Base-by-base conservation (phyloP, 1,284 basidiomycete species). In the Ustilago hordei region DNA sequence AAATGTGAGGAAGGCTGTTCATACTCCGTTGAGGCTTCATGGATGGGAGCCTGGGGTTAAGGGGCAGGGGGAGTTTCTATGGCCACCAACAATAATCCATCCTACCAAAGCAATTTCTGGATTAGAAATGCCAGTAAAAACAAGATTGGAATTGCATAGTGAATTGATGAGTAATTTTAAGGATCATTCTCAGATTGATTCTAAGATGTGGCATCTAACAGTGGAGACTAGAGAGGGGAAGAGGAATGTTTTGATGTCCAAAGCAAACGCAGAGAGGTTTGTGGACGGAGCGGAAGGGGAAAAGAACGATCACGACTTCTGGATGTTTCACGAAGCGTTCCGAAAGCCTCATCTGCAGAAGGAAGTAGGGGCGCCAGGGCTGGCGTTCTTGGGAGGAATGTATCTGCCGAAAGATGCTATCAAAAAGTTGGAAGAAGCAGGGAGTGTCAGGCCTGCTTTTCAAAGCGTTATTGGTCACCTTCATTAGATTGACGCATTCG, bases 311-410 rank as follows among this genome's bases (percentile, higher is more conserved):
- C 28, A 35, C 4, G 4, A n/a, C 17, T 31, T 55, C 9, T 55
- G 36, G 35, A 15, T 38, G 19, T 55, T 55, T 23, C 28, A 28
- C 19, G 55, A 55, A 41, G 55, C n/a, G 12, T 28, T 55, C n/a
- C 3, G 0, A 28, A 1, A 11, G 23, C 23, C 23, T 28, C 23
- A 2, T n/a, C n/a, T 0, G 13, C 13, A 6, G 19, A 39, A 39
- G 2, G 38, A 5, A 17, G 38, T 47, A 8, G 13, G 8, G 8
- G 8, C 2, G 45, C 0, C 45, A 17, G 8, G 4, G 4, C 12
- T 47, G 45, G 53, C 53, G 15, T 19, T 55, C n/a, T 19, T 59
- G 31, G 57, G 57, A 35, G 57, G 23, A 12, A 59, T 50, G 43
- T 28, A 4, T 23, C 34, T 59, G 8, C 57, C 45, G 15, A 7